These are phyloP conservation scores for Kernera saxatilis DNA, from an alignment of 345 rosid genomes.

Conservation along the genomic window DNA sequence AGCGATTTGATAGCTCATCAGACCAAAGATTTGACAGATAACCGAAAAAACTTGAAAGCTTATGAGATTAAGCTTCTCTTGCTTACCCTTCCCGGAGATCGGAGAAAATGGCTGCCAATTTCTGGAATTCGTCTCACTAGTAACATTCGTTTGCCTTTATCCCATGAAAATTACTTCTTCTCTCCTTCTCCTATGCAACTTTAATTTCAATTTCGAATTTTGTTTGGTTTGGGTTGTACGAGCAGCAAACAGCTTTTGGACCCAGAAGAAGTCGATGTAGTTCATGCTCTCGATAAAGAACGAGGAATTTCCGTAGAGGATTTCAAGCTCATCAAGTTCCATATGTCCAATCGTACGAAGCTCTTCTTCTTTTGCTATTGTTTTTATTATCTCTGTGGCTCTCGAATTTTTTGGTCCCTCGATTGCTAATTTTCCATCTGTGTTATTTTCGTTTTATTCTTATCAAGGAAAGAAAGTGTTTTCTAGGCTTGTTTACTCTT, in stretches of 20 bases:
- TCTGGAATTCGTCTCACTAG: constrained; percentile 88
- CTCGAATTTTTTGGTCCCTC: background rate
- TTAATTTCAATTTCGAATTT: background rate
- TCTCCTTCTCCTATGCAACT: background rate
- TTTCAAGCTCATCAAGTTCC: constrained; percentile 79
- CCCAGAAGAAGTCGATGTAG: constrained; percentile 71
- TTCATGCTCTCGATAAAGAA: constrained; percentile 61
- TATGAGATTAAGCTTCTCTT: background rate
- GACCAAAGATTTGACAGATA: constrained; percentile 9
- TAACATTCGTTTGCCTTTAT: constrained; percentile 10
- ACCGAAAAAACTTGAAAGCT: background rate
- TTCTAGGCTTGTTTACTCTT: background rate
- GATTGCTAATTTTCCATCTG: background rate
- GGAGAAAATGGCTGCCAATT: constrained; percentile 72
- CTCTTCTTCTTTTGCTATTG: background rate
- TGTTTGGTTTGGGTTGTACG: background rate
- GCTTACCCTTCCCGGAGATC: background rate
- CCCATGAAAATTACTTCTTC: background rate
- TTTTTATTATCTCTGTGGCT: background rate
- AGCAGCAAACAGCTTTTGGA: constrained; percentile 76
- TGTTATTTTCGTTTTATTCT: too few species aligned
- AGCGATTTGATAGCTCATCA: background rate
- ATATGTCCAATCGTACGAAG: constrained; percentile 69
- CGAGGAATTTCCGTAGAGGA: constrained; percentile 74
- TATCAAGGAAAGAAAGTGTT: background rate